These are phyloP conservation scores for Sphaerosporella brunnea DNA, from an alignment of 495 filamentous ascomycete genomes.

Conservation along the genomic window DNA sequence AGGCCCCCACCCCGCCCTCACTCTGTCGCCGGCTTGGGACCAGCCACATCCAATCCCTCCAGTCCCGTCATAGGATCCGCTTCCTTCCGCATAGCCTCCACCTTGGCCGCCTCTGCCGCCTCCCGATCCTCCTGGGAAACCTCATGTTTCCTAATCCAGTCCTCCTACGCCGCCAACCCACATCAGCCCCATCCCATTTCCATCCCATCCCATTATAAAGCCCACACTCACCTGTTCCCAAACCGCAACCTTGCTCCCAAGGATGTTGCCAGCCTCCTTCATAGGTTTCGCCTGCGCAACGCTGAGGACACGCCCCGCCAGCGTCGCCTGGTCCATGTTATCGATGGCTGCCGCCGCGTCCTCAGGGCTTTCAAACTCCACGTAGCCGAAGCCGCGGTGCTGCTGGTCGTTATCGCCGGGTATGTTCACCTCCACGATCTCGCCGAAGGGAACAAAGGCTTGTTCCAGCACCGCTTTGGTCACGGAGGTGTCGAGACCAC, in stretches of 20 bases:
- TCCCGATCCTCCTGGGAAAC: conserved; percentile 70
- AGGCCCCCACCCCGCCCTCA: too few relatives aligned
- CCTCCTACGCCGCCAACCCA: conserved; percentile 43
- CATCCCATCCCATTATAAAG: neutral
- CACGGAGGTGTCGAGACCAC: conserved; percentile 61
- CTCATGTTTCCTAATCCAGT: conserved; percentile 77
- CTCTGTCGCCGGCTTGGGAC: conserved; percentile 59
- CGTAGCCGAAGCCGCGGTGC: conserved; percentile 93
- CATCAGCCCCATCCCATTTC: conserved; percentile 9
- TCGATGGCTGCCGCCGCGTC: conserved; percentile 93
- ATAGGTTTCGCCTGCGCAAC: conserved; percentile 83
- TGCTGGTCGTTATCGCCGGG: conserved; percentile 67
- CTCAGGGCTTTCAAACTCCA: conserved; percentile 72
- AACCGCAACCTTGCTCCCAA: conserved; percentile 87
- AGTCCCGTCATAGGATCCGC: conserved; percentile 92
- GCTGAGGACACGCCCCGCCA: conserved; percentile 85
- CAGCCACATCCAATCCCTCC: conserved; percentile 82
- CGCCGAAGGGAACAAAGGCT: conserved; percentile 91
- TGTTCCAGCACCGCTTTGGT: conserved; percentile 57
- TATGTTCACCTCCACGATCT: conserved; percentile 73
- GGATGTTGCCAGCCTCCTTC: conserved; percentile 67
- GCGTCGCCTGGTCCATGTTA: conserved; percentile 95
- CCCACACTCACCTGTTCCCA: conserved; percentile 74
- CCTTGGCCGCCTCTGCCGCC: conserved; percentile 41
- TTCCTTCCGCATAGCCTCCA: conserved; percentile 32